Evolutionary conservation across 2,329 filamentous ascomycete species (phyloP).

Genomic region (Aspergillus latus): DNA sequence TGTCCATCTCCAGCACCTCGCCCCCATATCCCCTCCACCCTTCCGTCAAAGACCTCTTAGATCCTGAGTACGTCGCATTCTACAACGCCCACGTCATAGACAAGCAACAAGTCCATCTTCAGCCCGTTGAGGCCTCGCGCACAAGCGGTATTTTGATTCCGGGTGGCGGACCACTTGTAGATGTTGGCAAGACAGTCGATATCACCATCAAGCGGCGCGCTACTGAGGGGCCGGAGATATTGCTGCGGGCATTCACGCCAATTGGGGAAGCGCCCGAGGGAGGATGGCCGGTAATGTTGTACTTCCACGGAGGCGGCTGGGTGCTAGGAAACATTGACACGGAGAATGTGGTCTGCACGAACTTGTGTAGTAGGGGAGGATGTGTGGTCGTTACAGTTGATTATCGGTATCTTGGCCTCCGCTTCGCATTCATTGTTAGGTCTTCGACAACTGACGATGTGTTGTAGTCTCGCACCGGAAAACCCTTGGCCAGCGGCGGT

Average conservation of each 20-base stretch:
- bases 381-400: slow-evolving; percentile 58
- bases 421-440: background rate
- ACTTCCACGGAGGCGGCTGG: slow-evolving; percentile 61
- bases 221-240: slow-evolving; percentile 51
- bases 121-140: slow-evolving; percentile 54
- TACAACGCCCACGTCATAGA: slow-evolving; percentile 55
- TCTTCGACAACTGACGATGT: background rate
- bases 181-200: slow-evolving; percentile 51
- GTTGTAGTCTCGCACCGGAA: slow-evolving; percentile 55
- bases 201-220: slow-evolving; percentile 45
- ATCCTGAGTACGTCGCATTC: slow-evolving; percentile 54
- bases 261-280: slow-evolving; percentile 41
- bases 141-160: slow-evolving; percentile 54
- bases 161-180: slow-evolving; percentile 50
- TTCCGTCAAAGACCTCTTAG: slow-evolving; percentile 47
- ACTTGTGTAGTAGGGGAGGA: slow-evolving; percentile 52
- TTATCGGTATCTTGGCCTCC: slow-evolving; percentile 47
- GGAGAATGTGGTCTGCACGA: slow-evolving; percentile 58
- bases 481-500: slow-evolving; percentile 58
- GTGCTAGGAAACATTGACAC: slow-evolving; percentile 59
- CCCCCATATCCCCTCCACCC: slow-evolving; percentile 52
- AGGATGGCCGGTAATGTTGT: slow-evolving; percentile 59
- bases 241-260: slow-evolving; percentile 54
- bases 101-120: slow-evolving; percentile 56
- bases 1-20: slow-evolving; percentile 25